Percentiles rank a stretch among this genome's conserved stretches.
Evolutionary conservation across 441 rosid species (phyloP).

Genomic region (Croton laevigatus): DNA sequence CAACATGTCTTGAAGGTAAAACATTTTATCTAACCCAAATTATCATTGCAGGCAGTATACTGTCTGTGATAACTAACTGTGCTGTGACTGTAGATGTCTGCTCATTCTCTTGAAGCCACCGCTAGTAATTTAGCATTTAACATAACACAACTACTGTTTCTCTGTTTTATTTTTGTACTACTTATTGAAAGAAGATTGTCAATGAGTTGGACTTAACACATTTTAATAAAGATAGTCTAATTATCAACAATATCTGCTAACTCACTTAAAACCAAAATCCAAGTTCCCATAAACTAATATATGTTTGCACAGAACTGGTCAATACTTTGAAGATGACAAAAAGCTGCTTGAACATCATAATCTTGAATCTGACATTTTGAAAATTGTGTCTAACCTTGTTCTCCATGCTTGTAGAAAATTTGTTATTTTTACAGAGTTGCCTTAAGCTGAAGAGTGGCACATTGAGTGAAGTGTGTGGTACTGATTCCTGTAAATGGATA

Average conservation of each 20-base stretch:
- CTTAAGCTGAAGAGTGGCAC: not conserved
- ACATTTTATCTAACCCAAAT: conserved; percentile 12
- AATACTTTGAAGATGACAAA: not conserved
- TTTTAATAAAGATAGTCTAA: not conserved
- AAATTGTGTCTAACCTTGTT: not conserved
- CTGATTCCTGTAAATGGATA: not conserved
- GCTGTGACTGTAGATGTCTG: not conserved
- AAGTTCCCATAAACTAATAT: not conserved
- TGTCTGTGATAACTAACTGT: not conserved
- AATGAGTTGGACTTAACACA: not conserved
- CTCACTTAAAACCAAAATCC: not conserved
- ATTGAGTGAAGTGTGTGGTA: not conserved
- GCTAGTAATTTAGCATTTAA: not conserved
- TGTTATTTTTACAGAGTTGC: not conserved
- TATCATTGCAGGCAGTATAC: not conserved
- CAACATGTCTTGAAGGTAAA: conserved; percentile 93
- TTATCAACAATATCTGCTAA: not conserved
- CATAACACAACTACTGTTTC: not conserved
- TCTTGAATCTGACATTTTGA: not conserved
- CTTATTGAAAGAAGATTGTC: not conserved
- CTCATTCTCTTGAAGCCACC: not conserved
- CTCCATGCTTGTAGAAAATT: not conserved
- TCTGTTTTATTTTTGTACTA: not conserved
- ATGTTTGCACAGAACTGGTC: not conserved
- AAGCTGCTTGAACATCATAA: not conserved